A percentile compares a stretch with the other conserved stretches of the same genome.
phyloP scores from a whole-genome alignment of 345 rosid species.

The Boechera retrofracta region DNA sequence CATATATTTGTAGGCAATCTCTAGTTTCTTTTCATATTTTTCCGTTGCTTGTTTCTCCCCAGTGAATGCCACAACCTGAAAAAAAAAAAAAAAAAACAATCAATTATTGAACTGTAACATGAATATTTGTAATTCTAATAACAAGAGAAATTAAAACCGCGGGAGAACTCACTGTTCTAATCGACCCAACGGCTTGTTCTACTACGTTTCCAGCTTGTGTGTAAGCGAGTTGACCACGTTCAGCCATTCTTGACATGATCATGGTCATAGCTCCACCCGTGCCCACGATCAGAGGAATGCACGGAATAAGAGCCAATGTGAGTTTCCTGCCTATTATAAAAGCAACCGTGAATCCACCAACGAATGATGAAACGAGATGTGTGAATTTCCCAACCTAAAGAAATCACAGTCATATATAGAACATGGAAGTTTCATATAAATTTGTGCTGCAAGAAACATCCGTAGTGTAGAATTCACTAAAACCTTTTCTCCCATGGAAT shows the following conservation, averaged over 20 bases:
- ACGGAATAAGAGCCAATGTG: slow-evolving; percentile 54
- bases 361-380: slow-evolving; percentile 61
- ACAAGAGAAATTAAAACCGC: background rate
- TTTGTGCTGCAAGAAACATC: background rate
- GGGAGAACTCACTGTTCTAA: slow-evolving; percentile 60
- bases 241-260: slow-evolving; percentile 57
- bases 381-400: slow-evolving; percentile 68
- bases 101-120: background rate
- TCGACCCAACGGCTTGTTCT: slow-evolving; percentile 70
- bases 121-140: background rate
- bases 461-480: background rate
- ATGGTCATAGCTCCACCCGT: slow-evolving; percentile 56
- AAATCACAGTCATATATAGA: background rate
- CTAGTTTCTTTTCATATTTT: background rate
- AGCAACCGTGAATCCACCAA: slow-evolving; percentile 62
- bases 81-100: background rate
- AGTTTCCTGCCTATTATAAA: slow-evolving; percentile 63
- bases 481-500: slow-evolving; percentile 40
- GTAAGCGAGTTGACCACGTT: slow-evolving; percentile 67
- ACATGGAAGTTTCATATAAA: background rate
- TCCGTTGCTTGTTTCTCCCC: background rate
- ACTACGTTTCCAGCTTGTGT: slow-evolving; percentile 74
- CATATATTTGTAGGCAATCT: background rate
- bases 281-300: slow-evolving; percentile 57
- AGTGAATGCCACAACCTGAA: background rate